phyloP scores from a whole-genome alignment of 164 flowering plant species.

The Saururus chinensis region DNA sequence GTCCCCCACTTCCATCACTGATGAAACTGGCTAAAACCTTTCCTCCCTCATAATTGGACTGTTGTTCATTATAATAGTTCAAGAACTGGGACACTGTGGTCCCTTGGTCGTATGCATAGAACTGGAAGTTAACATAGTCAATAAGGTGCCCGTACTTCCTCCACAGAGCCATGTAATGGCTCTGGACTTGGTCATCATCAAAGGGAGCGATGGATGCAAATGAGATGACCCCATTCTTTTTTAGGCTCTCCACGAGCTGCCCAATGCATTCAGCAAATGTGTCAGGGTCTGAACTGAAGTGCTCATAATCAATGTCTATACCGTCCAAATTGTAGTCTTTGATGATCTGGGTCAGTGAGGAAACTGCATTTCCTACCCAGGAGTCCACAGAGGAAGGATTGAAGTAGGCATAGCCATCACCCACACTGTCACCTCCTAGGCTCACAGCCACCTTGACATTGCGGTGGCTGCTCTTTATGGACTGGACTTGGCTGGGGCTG shows the following conservation, averaged over 20 bases:
- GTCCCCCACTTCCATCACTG: constrained; percentile 36
- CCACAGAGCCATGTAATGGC: constrained; percentile 42
- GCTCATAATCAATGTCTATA: constrained; percentile 48
- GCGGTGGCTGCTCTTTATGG: constrained; percentile 26
- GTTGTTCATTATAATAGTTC: constrained; percentile 23
- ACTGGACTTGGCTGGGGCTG: constrained; percentile 29
- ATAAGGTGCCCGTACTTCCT: constrained; percentile 26
- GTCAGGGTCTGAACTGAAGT: constrained; percentile 26
- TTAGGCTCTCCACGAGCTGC: constrained; percentile 23
- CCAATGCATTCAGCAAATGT: constrained; percentile 48
- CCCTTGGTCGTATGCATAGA: constrained; percentile 41
- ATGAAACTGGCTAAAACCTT: constrained; percentile 33
- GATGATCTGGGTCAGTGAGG: constrained; percentile 45
- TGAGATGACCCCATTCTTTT: constrained; percentile 24
- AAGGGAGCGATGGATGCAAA: constrained; percentile 53
- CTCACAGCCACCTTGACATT: constrained; percentile 53
- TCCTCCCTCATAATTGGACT: constrained; percentile 32
- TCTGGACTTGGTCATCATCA: constrained; percentile 33
- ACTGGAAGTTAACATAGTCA: constrained; percentile 56
- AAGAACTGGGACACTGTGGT: constrained; percentile 40
- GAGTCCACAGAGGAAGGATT: constrained; percentile 31
- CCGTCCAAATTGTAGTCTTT: constrained; percentile 34
- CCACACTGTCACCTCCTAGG: constrained; percentile 44
- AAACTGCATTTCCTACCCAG: constrained; percentile 59
- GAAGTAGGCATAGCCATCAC: constrained; percentile 21